These are phyloP conservation scores for Pseudonectria buxi DNA, from an alignment of 2,329 filamentous ascomycete species.

Conservation along the genomic window DNA sequence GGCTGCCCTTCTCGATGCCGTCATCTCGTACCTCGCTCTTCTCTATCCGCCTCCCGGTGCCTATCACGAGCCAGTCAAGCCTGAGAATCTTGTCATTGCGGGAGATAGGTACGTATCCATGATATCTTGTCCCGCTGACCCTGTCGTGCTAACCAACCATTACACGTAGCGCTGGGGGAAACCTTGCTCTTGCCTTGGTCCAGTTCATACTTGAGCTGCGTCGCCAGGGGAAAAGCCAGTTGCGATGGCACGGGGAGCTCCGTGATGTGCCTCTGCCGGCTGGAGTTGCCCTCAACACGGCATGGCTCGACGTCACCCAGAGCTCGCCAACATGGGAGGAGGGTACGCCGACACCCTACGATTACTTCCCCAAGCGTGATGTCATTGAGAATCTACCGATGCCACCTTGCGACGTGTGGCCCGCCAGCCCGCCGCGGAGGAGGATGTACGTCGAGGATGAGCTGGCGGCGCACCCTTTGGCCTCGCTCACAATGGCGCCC, in stretches of 20 bases:
- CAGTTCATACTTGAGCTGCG: conserved; percentile 62
- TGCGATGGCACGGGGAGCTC: conserved; percentile 54
- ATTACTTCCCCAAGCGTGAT: conserved; percentile 45
- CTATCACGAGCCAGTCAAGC: conserved; percentile 57
- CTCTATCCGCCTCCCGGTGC: conserved; percentile 64
- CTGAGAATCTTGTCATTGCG: conserved; percentile 61
- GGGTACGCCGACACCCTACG: conserved; percentile 22
- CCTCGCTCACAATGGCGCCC: conserved; percentile 50
- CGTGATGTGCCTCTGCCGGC: conserved; percentile 60
- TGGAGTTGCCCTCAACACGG: conserved; percentile 54
- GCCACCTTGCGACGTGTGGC: conserved; percentile 50
- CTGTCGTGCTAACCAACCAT: conserved; percentile 7
- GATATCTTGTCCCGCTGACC: neutral
- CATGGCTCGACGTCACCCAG: conserved; percentile 67
- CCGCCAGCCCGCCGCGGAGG: conserved; percentile 44
- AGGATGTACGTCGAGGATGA: conserved; percentile 49
- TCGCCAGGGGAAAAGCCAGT: conserved; percentile 32
- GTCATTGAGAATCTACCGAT: conserved; percentile 20
- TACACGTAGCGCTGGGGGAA: conserved; percentile 59
- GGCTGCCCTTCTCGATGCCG: conserved; percentile 62
- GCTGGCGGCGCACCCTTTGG: conserved; percentile 59
- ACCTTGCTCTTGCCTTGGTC: conserved; percentile 58
- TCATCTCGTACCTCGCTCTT: conserved; percentile 65
- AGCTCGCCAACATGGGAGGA: conserved; percentile 32
- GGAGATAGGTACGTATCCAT: conserved; percentile 53